phyloP scores from a whole-genome alignment of 208 protist species.

The Acanthamoeba polyphaga region DNA sequence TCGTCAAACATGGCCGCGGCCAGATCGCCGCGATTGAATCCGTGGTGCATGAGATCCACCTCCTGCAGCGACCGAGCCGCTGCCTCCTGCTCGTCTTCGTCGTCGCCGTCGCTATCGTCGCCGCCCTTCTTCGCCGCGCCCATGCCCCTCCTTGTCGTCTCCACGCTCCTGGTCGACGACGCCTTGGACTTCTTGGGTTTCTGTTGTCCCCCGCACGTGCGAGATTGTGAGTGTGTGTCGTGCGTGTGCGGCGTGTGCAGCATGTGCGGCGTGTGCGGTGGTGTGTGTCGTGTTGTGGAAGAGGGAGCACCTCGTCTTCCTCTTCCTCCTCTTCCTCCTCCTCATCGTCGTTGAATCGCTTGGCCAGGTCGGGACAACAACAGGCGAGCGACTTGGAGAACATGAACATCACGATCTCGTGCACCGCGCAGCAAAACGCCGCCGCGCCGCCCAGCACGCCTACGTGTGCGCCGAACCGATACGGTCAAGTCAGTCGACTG shows the following conservation, averaged over 20 bases:
- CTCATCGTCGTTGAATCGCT: neutral
- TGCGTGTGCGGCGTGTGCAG: no score
- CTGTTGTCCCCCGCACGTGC: neutral
- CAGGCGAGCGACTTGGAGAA: neutral
- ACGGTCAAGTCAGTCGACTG: no score
- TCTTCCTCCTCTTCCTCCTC: neutral
- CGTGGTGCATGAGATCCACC: neutral
- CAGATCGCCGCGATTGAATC: neutral
- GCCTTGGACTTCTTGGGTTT: neutral
- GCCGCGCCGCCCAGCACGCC: constrained; percentile 8
- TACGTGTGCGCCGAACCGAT: neutral
- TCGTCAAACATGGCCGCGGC: neutral
- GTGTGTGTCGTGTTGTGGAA: neutral
- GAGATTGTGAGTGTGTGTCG: no score
- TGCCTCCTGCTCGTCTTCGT: neutral
- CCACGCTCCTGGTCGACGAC: neutral
- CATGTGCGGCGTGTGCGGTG: no score
- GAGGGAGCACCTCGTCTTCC: neutral
- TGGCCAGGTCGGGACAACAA: neutral
- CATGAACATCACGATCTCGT: constrained; percentile 33
- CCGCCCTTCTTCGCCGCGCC: neutral
- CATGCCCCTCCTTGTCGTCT: neutral
- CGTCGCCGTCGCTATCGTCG: neutral
- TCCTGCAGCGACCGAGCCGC: neutral
- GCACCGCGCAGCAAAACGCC: neutral